These are phyloP conservation scores for Deinandra increscens DNA, from an alignment of 129 eudicot species.

Conservation along the genomic window DNA sequence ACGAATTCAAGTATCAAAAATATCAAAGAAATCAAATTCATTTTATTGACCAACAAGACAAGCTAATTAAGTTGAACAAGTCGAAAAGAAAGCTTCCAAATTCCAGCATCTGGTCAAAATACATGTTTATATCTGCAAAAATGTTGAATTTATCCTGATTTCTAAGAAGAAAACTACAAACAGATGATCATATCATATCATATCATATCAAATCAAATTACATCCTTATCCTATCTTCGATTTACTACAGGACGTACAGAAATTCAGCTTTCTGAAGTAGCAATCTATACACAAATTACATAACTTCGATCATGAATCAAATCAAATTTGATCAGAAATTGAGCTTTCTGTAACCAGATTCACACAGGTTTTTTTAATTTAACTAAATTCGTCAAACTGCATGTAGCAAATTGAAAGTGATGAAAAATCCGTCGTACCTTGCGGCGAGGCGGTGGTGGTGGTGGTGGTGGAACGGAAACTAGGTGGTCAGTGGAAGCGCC, in stretches of 20 bases:
- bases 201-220: neutral
- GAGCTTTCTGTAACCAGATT: neutral
- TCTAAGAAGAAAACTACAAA: neutral
- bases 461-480: neutral
- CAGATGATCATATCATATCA: slow-evolving; percentile 8
- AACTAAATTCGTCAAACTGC: slow-evolving; percentile 5
- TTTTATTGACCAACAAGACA: slow-evolving; percentile 15
- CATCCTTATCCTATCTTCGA: neutral
- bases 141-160: neutral
- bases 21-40: neutral
- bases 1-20: neutral
- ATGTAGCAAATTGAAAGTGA: slow-evolving; percentile 5
- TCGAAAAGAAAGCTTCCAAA: slow-evolving; percentile 25
- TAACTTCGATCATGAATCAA: neutral
- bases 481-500: slow-evolving; percentile 5
- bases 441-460: neutral
- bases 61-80: slow-evolving; percentile 18
- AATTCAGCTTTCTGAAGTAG: slow-evolving; percentile 9
- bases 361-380: neutral
- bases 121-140: neutral
- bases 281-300: neutral
- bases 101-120: slow-evolving; percentile 12
- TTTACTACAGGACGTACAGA: neutral
- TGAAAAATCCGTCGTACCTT: slow-evolving; percentile 10
- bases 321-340: neutral